Conservation (phyloP, 1,139 yeast genomes). For the Yamadazyma sp. region DNA sequence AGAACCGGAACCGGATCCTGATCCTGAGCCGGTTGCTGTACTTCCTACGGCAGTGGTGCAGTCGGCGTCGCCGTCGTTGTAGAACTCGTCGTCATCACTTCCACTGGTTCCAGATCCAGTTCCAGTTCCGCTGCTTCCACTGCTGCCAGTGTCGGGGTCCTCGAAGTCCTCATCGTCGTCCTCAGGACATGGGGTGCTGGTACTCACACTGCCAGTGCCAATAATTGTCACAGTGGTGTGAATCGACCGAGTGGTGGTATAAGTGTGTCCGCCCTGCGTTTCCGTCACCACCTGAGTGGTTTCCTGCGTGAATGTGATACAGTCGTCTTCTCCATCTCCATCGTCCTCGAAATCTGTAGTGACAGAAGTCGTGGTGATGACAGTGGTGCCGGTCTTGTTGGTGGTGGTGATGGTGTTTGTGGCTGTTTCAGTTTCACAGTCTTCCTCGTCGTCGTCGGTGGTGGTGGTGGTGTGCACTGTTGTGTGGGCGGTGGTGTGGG, state of each 20-base stretch:
- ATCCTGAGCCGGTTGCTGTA: conserved; percentile 11
- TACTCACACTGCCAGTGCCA: conserved; percentile 4
- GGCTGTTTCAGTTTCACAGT: conserved; percentile 13
- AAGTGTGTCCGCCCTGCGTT: conserved; percentile 9
- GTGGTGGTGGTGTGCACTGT: not conserved
- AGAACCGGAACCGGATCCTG: conserved; percentile 8
- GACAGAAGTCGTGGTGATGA: conserved; percentile 3
- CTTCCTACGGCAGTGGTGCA: conserved; percentile 10
- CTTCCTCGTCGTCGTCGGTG: conserved; percentile 11
- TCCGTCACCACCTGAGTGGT: conserved; percentile 9
- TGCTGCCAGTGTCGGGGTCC: conserved; percentile 4
- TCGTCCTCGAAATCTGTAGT: conserved; percentile 13
- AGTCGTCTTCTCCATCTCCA: conserved; percentile 16
- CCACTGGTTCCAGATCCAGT: conserved; percentile 1
- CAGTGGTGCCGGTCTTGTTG: conserved; percentile 4
- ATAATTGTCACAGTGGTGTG: conserved; percentile 11
- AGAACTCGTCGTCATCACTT: conserved; percentile 7
- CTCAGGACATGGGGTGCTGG: conserved; percentile 10
- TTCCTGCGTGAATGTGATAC: conserved; percentile 13
- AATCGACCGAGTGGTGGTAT: conserved; percentile 8
- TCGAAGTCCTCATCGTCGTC: conserved; percentile 14
- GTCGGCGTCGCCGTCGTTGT: conserved; percentile 7
- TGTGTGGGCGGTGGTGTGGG: conserved; percentile 1
- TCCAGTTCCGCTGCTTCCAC: not conserved
- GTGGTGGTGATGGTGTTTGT: conserved; percentile 4